Evolutionary conservation across 2,329 filamentous ascomycete genomes (phyloP), one percentile per base, ranked within the genome.

Genomic region (Huntiella abstrusa): DNA sequence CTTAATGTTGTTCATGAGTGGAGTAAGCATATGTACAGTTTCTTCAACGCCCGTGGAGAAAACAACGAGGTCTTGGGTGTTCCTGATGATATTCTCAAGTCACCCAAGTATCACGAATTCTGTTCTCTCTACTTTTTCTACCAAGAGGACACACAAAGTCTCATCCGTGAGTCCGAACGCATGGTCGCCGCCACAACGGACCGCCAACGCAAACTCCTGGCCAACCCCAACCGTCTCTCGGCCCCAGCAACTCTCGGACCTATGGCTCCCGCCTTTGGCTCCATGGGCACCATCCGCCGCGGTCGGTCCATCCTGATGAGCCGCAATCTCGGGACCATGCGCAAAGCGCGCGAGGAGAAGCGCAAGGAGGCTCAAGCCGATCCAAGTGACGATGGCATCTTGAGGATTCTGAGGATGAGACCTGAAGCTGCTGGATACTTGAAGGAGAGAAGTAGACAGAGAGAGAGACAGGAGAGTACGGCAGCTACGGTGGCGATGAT

Each of bases 101-200:
- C 85, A 53, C 84, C 88, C 58, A 98, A 98, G 71, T 98, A 94
- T 68, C 87, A 95, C 66, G 91, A 98, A 61, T 75, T 98, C 46
- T 84, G 91, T 53, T 88, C 85, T 51, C 73, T 98, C 52, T 93
- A 94, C 66, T 98, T 96, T 70, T 98, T 96, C 69, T 98, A 98
- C 67, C 92, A 91, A 58, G 87, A 96, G 56, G 74, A 81, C 32
- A 93, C 86, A 1, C 83, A 92, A 51, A 87, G 83, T 55, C 72
- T 98, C 10, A 85, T 96, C 55, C 81, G 88, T 43, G 93, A 85
- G n/a, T 94, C 85, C 2, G 91, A 98, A 62, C 76, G 84, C 47
- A 98, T 98, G 83, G 88, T 87, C 3, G 80, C 83, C 2, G 85
- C 86, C 36, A 92, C 82, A 3, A 80, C 81, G 7, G 75, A 83